phyloP scores from a whole-genome alignment of 78 protist species.

The Planoprotostelium fungivorum region DNA sequence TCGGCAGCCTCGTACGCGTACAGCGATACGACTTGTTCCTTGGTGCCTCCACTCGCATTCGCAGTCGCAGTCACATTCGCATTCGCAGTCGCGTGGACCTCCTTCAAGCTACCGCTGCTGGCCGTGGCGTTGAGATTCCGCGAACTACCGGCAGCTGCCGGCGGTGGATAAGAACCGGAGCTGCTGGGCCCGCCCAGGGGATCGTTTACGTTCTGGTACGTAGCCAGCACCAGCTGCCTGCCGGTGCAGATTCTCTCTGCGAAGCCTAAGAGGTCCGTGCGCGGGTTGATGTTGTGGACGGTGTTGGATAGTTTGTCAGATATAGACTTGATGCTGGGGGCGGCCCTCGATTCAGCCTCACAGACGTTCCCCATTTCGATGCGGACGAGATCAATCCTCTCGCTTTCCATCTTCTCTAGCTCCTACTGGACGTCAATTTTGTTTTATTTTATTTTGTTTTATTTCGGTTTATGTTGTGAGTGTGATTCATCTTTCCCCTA shows the following conservation, averaged over 20 bases:
- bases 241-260: neutral
- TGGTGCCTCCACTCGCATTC: neutral
- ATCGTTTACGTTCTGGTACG: neutral
- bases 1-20: constrained; percentile 56
- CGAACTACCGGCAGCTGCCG: neutral
- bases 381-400: neutral
- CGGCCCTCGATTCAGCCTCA: neutral
- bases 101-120: neutral
- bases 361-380: neutral
- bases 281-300: neutral
- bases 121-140: neutral
- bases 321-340: neutral
- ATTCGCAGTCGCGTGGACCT: neutral
- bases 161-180: neutral
- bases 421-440: neutral
- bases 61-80: neutral
- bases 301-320: neutral
- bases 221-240: neutral
- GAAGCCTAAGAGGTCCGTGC: neutral
- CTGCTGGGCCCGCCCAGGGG: neutral
- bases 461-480: too few species aligned
- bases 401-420: neutral
- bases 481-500: too few species aligned
- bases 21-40: constrained; percentile 24
- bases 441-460: too few species aligned